Base-by-base conservation (phyloP, 1,139 yeast species). In the Suhomyces taliae region DNA sequence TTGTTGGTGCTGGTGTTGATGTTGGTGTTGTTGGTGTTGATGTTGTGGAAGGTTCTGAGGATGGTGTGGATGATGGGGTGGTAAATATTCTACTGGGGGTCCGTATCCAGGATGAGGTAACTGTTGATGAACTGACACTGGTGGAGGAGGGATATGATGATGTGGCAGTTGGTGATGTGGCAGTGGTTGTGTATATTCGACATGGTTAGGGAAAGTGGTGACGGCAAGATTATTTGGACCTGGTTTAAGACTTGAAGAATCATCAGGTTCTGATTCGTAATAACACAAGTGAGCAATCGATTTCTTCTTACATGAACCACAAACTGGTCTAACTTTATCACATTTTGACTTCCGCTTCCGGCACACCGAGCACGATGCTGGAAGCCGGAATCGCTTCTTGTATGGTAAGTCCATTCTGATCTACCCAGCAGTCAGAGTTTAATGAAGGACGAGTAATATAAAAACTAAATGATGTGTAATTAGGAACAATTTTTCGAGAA, bases 211-310 rank as follows among this genome's bases (percentile, higher is more conserved):
- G 36, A 37, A 37, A 11, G 32, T 26, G 40, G 34, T 36, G 32
- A 24, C 14, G 31, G n/a, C 27, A 37, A 24, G 12, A 36, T n/a
- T 27, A 14, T 19, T 19, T 19, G 24, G 24, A 19, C 24, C 24
- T 19, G 34, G n/a, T 10, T 33, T 11, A 12, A 14, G 8, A 14
- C 12, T 4, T 4, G 36, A 9, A 14, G 26, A 32, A 34, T 45
- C 53, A n/a, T 48, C 49, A 24, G 42, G 37, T 19, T 53, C 56
- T 10, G 51, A 82, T 58, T 85, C 81, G 60, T 83, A 87, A 52
- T 74, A 82, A 54, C 95, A 87, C 34, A 85, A 66, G 62, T 86
- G 90, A 27, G 87, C 85, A 26, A 86, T 86, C 12, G 89, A 87
- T 46, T 86, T 85, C 65, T 82, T 82, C 44, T 78, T 76, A 69